Conservation (phyloP, 73 alveolate species). For the Paramecium tetraurelia region DNA sequence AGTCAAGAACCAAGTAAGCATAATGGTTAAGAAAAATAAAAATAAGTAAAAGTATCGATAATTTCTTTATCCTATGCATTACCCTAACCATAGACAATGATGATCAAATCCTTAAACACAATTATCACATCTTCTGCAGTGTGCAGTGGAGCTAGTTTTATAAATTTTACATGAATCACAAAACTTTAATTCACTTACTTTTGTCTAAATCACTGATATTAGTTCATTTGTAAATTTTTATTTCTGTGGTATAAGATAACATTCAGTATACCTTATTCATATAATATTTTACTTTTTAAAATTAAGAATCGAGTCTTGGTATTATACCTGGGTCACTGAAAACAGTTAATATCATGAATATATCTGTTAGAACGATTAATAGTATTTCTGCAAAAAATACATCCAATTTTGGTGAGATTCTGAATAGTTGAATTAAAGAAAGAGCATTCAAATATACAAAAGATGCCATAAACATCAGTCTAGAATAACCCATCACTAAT, state of each 20-base stretch:
- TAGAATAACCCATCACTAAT: background rate
- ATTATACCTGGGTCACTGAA: slow-evolving; percentile 2
- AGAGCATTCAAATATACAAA: background rate
- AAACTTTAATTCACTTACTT: background rate
- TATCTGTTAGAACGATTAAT: background rate
- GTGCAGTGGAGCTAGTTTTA: slow-evolving; percentile 28
- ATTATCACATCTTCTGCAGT: slow-evolving; percentile 61
- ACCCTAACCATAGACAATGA: slow-evolving; percentile 58
- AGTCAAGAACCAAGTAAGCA: background rate
- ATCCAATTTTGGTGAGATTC: background rate
- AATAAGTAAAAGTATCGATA: background rate
- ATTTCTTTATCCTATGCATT: slow-evolving; percentile 58
- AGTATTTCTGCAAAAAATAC: background rate
- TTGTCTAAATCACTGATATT: background rate
- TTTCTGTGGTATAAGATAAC: slow-evolving; percentile 1
- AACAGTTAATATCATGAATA: background rate
- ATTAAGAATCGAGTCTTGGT: background rate
- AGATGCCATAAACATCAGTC: background rate
- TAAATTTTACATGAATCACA: slow-evolving; percentile 57
- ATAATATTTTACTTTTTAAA: background rate
- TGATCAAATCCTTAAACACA: slow-evolving; percentile 61
- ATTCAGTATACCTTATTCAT: slow-evolving; percentile 22
- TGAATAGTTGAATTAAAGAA: background rate
- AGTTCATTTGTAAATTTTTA: background rate
- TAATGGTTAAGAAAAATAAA: background rate